Conservation (phyloP, 2,329 filamentous ascomycete species). For the Ceratocystis colombiana region DNA sequence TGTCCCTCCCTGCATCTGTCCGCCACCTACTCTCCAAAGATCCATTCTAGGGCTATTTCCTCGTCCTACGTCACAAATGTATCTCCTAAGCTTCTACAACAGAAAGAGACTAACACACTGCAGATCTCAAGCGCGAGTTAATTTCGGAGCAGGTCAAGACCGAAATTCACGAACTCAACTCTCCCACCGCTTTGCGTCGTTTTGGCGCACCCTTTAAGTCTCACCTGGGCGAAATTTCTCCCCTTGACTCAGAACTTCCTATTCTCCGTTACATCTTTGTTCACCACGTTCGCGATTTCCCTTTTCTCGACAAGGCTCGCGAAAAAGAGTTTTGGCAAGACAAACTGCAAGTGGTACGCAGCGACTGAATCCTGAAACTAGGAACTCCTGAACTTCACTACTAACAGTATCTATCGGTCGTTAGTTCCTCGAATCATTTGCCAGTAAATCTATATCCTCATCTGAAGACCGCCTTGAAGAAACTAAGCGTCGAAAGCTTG, state of each 20-base stretch:
- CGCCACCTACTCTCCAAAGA: neutral
- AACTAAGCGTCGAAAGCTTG: slow-evolving; percentile 87
- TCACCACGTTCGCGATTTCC: slow-evolving; percentile 94
- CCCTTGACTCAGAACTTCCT: slow-evolving; percentile 85
- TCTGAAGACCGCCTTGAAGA: slow-evolving; percentile 93
- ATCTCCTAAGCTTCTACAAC: neutral
- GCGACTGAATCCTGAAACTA: slow-evolving; percentile 28
- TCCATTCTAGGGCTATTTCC: neutral
- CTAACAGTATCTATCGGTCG: neutral
- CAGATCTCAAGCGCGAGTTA: slow-evolving; percentile 92
- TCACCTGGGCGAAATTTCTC: slow-evolving; percentile 82
- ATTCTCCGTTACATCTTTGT: slow-evolving; percentile 96
- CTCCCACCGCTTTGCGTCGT: slow-evolving; percentile 82
- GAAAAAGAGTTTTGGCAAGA: slow-evolving; percentile 99
- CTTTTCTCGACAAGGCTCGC: slow-evolving; percentile 88
- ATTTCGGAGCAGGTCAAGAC: slow-evolving; percentile 78
- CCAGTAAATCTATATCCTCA: slow-evolving; percentile 91
- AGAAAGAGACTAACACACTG: slow-evolving; percentile 3
- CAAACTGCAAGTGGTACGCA: slow-evolving; percentile 76
- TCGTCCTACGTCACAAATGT: neutral
- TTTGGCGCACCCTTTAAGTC: slow-evolving; percentile 95
- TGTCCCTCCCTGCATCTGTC: slow-evolving; percentile 2
- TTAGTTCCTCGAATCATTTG: slow-evolving; percentile 92
- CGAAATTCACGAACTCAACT: slow-evolving; percentile 89
- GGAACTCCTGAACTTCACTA: neutral